Evolutionary conservation across 805 yeast species (phyloP).

Genomic region (Barnettozyma populi): DNA sequence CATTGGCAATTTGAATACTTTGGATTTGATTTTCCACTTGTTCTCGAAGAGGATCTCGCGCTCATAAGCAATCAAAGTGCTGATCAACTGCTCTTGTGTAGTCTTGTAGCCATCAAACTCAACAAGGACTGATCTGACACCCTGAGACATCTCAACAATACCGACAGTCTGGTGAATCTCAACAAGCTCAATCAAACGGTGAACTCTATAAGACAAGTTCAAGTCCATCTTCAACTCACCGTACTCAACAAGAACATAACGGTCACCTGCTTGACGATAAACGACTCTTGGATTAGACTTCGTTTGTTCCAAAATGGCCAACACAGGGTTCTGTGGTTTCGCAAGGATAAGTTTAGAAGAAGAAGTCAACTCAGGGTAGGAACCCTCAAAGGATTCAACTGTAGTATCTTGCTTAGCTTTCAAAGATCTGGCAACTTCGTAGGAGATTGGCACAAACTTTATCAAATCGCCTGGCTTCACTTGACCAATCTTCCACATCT

Average conservation of each 20-base stretch:
- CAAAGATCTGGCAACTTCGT: conserved; percentile 60
- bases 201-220: conserved; percentile 79
- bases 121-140: conserved; percentile 90
- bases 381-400: conserved; percentile 40
- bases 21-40: conserved; percentile 83
- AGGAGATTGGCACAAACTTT: conserved; percentile 72
- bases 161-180: conserved; percentile 62
- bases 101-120: conserved; percentile 68
- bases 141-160: conserved; percentile 92
- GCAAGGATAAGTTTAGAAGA: conserved; percentile 30
- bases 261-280: conserved; percentile 96
- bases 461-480: conserved; percentile 90
- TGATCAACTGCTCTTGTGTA: conserved; percentile 56
- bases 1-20: conserved; percentile 84
- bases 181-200: conserved; percentile 73
- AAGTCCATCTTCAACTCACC: conserved; percentile 87
- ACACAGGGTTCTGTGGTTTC: conserved; percentile 62
- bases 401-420: conserved; percentile 55
- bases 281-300: conserved; percentile 62
- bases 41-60: conserved; percentile 64
- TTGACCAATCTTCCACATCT: conserved; percentile 98
- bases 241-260: conserved; percentile 86
- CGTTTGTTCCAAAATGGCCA: conserved; percentile 45
- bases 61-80: conserved; percentile 68
- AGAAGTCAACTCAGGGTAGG: conserved; percentile 26